Evolutionary conservation across 169 alveolate genomes (phyloP).

Genomic region (Hammondia hammondi): DNA sequence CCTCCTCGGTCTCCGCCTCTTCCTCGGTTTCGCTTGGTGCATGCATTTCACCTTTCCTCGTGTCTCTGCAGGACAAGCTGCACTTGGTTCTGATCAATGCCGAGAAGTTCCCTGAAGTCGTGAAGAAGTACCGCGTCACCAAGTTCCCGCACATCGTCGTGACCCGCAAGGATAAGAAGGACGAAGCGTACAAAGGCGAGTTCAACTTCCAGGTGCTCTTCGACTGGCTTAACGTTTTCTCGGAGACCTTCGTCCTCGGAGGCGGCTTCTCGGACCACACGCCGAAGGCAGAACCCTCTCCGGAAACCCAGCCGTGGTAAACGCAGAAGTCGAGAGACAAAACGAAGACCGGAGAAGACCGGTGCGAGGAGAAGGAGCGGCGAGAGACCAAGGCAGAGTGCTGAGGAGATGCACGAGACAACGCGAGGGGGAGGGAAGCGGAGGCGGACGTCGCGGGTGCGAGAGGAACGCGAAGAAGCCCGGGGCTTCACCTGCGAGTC

Average conservation of each 20-base stretch:
- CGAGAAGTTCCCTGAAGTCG: slow-evolving; percentile 80
- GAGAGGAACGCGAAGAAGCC: too few relatives aligned
- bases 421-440: too few relatives aligned
- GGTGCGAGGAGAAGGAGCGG: too few relatives aligned
- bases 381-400: too few relatives aligned
- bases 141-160: slow-evolving; percentile 89
- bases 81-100: slow-evolving; percentile 22
- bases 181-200: slow-evolving; percentile 90
- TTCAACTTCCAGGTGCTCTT: slow-evolving; percentile 87
- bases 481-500: too few relatives aligned
- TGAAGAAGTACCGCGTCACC: slow-evolving; percentile 87
- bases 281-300: slow-evolving; percentile 41
- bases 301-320: slow-evolving; percentile 58
- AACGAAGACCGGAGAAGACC: too few relatives aligned
- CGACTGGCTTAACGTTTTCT: slow-evolving; percentile 94
- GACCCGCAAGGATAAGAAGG: slow-evolving; percentile 83
- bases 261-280: slow-evolving; percentile 89
- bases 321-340: background rate
- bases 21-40: background rate
- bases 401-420: too few relatives aligned
- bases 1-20: background rate
- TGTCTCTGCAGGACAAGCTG: slow-evolving; percentile 54
- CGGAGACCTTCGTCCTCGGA: slow-evolving; percentile 96
- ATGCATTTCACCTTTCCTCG: background rate
- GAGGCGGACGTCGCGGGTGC: too few relatives aligned